Conservation (phyloP, 1,139 yeast genomes). For the Suhomyces wounanorum region DNA sequence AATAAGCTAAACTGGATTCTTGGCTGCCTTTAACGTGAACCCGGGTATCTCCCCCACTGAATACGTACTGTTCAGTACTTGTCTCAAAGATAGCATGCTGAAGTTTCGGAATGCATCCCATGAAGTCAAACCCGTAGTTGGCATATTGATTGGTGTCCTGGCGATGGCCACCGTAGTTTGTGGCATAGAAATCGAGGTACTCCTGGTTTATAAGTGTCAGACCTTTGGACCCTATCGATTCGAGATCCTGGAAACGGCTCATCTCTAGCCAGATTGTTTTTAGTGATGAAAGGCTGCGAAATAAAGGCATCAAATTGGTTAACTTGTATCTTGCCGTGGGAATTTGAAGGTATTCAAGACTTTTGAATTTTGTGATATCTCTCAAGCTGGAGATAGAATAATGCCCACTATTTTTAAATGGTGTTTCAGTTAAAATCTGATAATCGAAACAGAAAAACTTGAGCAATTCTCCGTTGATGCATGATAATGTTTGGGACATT, state of each 20-base stretch:
- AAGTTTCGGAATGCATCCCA: slow-evolving; percentile 1
- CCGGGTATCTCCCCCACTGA: slow-evolving; percentile 4
- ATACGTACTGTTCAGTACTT: slow-evolving; percentile 5
- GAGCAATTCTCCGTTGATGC: slow-evolving; percentile 7
- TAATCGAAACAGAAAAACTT: slow-evolving; percentile 14
- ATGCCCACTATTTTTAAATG: slow-evolving; percentile 3
- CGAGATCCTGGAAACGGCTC: slow-evolving; percentile 6
- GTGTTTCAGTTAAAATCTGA: slow-evolving; percentile 8
- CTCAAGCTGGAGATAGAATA: slow-evolving; percentile 4
- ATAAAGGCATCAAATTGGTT: slow-evolving; percentile 7
- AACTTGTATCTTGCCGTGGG: slow-evolving; percentile 10
- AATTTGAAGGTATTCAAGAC: slow-evolving; percentile 16
- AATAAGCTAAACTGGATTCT: not conserved
- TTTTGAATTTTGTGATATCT: not conserved
- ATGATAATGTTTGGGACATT: slow-evolving; percentile 11
- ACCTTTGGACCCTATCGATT: not conserved
- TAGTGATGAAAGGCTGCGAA: slow-evolving; percentile 1
- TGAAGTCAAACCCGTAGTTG: slow-evolving; percentile 14
- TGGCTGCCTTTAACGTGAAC: not conserved
- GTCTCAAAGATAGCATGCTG: slow-evolving; percentile 8
- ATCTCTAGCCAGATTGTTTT: slow-evolving; percentile 4
- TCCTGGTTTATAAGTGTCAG: slow-evolving; percentile 9
- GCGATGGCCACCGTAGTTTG: not conserved
- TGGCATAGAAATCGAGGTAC: slow-evolving; percentile 8
- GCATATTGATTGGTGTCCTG: slow-evolving; percentile 10